Evolutionary conservation across 495 filamentous ascomycete species (phyloP).

Genomic region (Aspergillus coremiiformis): DNA sequence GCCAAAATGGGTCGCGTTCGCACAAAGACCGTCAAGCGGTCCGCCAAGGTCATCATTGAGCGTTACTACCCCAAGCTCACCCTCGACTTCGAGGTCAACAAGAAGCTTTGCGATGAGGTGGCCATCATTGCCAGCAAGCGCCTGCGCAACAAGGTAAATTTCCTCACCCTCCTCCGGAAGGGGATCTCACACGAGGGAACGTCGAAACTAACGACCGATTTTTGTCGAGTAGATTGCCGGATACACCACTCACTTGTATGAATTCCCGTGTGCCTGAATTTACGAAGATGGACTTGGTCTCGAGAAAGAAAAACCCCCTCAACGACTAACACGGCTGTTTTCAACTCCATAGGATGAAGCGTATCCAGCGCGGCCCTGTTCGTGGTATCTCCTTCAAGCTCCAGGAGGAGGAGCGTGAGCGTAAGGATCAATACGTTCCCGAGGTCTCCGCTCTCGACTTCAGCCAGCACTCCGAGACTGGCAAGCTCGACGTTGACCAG

Average conservation of each 20-base stretch:
- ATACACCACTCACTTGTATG: slow-evolving; percentile 67
- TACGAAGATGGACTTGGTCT: background rate
- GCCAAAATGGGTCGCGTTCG: slow-evolving; percentile 20
- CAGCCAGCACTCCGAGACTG: slow-evolving; percentile 73
- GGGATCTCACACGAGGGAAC: background rate
- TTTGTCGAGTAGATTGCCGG: slow-evolving; percentile 75
- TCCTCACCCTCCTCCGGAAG: slow-evolving; percentile 8
- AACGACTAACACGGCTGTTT: background rate
- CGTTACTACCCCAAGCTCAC: slow-evolving; percentile 97
- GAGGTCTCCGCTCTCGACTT: slow-evolving; percentile 98
- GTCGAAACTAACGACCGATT: slow-evolving; percentile 1
- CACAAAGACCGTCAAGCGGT: slow-evolving; percentile 92
- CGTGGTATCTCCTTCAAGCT: slow-evolving; percentile 99
- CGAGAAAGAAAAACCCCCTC: slow-evolving; percentile 4
- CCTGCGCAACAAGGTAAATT: slow-evolving; percentile 86
- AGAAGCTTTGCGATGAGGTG: slow-evolving; percentile 99
- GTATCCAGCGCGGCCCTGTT: slow-evolving; percentile 97
- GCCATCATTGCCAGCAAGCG: slow-evolving; percentile 98
- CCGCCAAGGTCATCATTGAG: slow-evolving; percentile 99
- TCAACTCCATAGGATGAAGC: slow-evolving; percentile 61
- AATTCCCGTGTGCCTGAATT: background rate
- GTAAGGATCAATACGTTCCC: slow-evolving; percentile 99
- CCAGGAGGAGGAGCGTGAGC: slow-evolving; percentile 99
- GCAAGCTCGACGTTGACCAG: slow-evolving; percentile 86
- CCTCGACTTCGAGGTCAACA: slow-evolving; percentile 99